Percentiles rank a stretch among this genome's conserved stretches.
Conservation (phyloP, 176 grass and related monocot species). For the Eremochloa ophiuroides region DNA sequence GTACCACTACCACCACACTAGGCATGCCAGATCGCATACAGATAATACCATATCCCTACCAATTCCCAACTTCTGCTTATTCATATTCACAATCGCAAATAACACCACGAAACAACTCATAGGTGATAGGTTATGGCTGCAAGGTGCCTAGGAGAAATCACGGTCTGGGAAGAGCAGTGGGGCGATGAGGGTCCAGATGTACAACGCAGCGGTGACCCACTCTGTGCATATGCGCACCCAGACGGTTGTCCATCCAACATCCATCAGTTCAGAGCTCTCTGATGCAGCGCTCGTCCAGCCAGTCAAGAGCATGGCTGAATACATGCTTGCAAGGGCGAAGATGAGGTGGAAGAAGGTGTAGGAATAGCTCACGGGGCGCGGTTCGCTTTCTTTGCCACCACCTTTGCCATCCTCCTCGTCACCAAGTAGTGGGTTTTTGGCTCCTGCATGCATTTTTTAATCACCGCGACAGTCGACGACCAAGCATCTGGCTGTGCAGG, state of each 20-base stretch:
- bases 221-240: conserved; percentile 93
- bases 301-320: conserved; percentile 92
- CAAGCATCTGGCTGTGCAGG: neutral
- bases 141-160: conserved; percentile 56
- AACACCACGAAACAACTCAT: neutral
- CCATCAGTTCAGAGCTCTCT: conserved; percentile 79
- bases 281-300: conserved; percentile 79
- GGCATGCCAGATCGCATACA: neutral
- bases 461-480: neutral
- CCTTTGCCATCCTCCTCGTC: conserved; percentile 55
- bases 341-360: conserved; percentile 98
- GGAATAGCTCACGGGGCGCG: conserved; percentile 67
- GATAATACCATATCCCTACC: neutral
- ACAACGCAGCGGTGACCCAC: conserved; percentile 69
- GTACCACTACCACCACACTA: neutral
- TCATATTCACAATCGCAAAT: conserved; percentile 7
- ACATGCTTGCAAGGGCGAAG: conserved; percentile 95
- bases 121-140: neutral
- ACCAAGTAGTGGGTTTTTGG: conserved; percentile 52
- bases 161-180: conserved; percentile 74
- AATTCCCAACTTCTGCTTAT: neutral
- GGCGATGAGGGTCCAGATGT: conserved; percentile 84
- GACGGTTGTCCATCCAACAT: conserved; percentile 92
- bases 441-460: conserved; percentile 38
- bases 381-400: conserved; percentile 39